Evolutionary conservation across 139 green algal genomes (phyloP), one percentile per base, ranked within the genome.

Genomic region (Chlorella sp.): DNA sequence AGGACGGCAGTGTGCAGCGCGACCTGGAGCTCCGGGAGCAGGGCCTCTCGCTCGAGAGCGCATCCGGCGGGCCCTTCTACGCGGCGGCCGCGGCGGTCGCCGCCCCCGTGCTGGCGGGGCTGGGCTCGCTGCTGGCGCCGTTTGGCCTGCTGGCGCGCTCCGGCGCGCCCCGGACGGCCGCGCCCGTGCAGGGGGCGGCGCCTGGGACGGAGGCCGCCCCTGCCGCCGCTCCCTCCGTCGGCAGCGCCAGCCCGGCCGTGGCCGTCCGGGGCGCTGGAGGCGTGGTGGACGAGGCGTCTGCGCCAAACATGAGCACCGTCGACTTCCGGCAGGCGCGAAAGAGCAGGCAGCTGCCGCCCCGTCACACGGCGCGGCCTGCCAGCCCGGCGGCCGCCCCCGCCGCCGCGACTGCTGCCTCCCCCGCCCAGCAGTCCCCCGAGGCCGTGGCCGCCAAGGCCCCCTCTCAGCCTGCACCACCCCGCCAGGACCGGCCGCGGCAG

Each of bases 361-460:
- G 69, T 15, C 69, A 75, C 69, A 75, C 69, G 0, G 69, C 69
- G n/a, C 69, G 69, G 69, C 69, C 69, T 36, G 69, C 65, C 27
- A 38, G 65, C 27, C 65, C 69, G 12, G 53, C 69, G 38, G 51
- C 51, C 5, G 51, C 40, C n/a, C n/a, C 27, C 17, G 40, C 69
- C n/a, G n/a, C n/a, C n/a, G n/a, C n/a, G n/a, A n/a, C n/a, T n/a
- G 23, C 56, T 63, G 46, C 69, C 56, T 27, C 11, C 69, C n/a
- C 42, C 64, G 38, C 69, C 69, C n/a, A n/a, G 31, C 29, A 31
- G 19, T 12, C 43, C 15, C 66, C 66, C 36, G 55, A 42, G 51
- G 51, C 35, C 50, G 31, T 74, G 68, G 51, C 68, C 5, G 59
- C 29, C 11, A 25, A 25, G 31, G 29, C 43, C 2, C 3, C 51